These are phyloP conservation scores for Amoebophrya sp. DNA, from an alignment of 169 alveolate species.

Conservation along the genomic window DNA sequence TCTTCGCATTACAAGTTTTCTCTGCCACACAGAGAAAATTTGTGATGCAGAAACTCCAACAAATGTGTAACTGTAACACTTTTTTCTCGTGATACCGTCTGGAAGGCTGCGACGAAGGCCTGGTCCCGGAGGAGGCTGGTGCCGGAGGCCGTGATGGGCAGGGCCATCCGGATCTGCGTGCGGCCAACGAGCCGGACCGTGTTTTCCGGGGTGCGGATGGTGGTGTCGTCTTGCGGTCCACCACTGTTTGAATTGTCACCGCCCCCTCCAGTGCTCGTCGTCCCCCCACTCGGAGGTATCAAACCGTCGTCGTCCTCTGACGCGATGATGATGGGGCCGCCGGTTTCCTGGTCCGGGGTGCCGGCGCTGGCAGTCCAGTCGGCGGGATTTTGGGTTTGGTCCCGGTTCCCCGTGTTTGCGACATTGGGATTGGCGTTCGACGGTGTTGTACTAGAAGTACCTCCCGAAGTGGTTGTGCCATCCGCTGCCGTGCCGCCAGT, in stretches of 20 bases:
- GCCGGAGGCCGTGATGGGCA: neutral
- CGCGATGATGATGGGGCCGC: neutral
- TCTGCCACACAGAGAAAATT: too few relatives aligned
- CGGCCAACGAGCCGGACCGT: neutral
- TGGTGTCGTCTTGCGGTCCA: neutral
- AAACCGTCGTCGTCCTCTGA: neutral
- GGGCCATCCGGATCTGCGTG: neutral
- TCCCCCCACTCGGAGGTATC: neutral
- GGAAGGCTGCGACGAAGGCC: neutral
- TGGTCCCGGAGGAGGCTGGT: neutral
- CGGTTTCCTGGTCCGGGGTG: neutral
- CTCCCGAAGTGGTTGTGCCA: too few relatives aligned
- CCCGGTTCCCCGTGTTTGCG: too few relatives aligned
- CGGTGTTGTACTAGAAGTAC: too few relatives aligned
- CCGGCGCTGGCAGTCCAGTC: neutral
- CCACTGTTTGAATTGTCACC: neutral
- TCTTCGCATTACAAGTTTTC: too few relatives aligned
- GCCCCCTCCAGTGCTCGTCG: neutral
- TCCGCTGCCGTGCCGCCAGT: too few relatives aligned
- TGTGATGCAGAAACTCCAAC: too few relatives aligned
- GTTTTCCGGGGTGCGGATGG: neutral
- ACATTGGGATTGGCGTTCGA: too few relatives aligned
- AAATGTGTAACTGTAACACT: too few relatives aligned
- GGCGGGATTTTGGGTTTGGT: too few relatives aligned
- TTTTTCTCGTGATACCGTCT: too few relatives aligned